phyloP scores from a whole-genome alignment of 2,329 filamentous ascomycete genomes.

The Alternaria infectoria region DNA sequence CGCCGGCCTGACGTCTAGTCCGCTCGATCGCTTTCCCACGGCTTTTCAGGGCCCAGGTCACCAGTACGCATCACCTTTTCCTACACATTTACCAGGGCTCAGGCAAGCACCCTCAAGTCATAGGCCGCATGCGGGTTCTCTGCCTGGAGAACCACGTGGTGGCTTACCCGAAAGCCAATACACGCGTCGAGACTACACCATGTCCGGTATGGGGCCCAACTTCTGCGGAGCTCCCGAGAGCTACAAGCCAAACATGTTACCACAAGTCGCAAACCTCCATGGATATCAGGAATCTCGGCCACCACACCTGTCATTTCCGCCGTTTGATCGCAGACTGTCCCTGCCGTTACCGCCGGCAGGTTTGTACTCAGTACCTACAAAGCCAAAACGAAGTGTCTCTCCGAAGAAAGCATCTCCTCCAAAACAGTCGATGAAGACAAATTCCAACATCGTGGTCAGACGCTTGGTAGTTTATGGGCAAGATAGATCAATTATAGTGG shows the following conservation, averaged over 20 bases:
- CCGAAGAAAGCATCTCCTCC: conserved; percentile 1
- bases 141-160: not conserved
- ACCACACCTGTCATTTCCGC: not conserved
- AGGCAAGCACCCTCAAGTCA: not conserved
- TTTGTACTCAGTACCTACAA: conserved; percentile 26
- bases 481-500: conserved; percentile 20
- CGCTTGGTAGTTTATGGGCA: conserved; percentile 27
- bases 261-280: not conserved
- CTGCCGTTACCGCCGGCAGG: conserved; percentile 25
- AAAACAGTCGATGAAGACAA: not conserved
- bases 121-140: not conserved
- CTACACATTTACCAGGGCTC: not conserved
- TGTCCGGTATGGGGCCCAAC: not conserved
- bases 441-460: conserved; percentile 7
- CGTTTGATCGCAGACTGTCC: not conserved
- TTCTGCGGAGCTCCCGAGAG: not conserved
- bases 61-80: not conserved
- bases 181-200: not conserved
- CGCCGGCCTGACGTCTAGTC: not conserved
- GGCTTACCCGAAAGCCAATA: not conserved
- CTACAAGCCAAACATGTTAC: not conserved
- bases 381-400: conserved; percentile 12
- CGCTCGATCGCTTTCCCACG: not conserved
- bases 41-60: not conserved
- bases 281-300: not conserved